Conservation (phyloP, 1,139 yeast species). For the Candida tetrigidarum region DNA sequence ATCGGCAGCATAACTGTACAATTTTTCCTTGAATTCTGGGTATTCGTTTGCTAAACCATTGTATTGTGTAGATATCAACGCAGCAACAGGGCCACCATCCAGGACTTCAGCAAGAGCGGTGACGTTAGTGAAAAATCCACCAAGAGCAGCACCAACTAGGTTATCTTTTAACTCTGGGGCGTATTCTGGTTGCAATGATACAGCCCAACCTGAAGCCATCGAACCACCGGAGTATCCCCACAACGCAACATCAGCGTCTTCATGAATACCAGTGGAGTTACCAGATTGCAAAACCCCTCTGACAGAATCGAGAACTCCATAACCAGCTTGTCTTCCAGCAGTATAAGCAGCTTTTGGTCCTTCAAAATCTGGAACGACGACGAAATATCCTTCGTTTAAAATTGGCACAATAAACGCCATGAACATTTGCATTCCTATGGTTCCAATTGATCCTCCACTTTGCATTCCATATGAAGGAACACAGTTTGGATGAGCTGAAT, state of each 20-base stretch:
- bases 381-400: constrained; percentile 36
- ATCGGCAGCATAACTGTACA: too few species aligned
- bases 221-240: constrained; percentile 51
- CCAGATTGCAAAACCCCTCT: constrained; percentile 31
- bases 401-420: constrained; percentile 29
- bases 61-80: constrained; percentile 29
- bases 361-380: constrained; percentile 38
- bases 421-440: constrained; percentile 22
- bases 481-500: constrained; percentile 17
- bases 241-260: constrained; percentile 30
- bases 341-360: constrained; percentile 35
- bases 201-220: constrained; percentile 43
- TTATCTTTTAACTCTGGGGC: constrained; percentile 32
- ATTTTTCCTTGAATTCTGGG: constrained; percentile 20
- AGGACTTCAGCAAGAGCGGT: constrained; percentile 24
- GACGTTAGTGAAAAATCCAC: constrained; percentile 33
- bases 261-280: constrained; percentile 31
- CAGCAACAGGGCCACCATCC: constrained; percentile 31
- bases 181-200: constrained; percentile 33
- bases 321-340: constrained; percentile 35
- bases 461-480: constrained; percentile 20
- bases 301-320: constrained; percentile 34
- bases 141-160: constrained; percentile 33
- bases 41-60: constrained; percentile 32
- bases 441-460: constrained; percentile 14